These are phyloP conservation scores for Beauveria varroae DNA, from an alignment of 2,329 filamentous ascomycete genomes.

Conservation along the genomic window DNA sequence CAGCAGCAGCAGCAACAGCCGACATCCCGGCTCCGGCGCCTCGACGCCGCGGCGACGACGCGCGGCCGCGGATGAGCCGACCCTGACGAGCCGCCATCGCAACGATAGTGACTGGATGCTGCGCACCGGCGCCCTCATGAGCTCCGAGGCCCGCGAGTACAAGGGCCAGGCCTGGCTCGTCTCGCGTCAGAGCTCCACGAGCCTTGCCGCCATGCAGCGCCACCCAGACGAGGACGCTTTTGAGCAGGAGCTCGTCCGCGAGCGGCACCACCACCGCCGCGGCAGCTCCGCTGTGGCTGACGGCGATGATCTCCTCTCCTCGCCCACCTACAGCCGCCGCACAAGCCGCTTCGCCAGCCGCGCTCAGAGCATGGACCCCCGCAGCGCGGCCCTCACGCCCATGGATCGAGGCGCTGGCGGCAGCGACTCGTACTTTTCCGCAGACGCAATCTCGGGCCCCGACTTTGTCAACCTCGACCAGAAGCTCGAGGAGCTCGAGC, in stretches of 20 bases:
- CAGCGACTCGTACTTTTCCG: slow-evolving; percentile 38
- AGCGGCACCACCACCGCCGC: slow-evolving; percentile 36
- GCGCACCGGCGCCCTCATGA: slow-evolving; percentile 54
- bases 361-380: slow-evolving; percentile 23
- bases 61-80: slow-evolving; percentile 24
- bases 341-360: slow-evolving; percentile 39
- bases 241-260: slow-evolving; percentile 43
- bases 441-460: slow-evolving; percentile 39
- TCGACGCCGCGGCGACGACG: slow-evolving; percentile 28
- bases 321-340: slow-evolving; percentile 36
- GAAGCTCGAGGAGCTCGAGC: slow-evolving; percentile 46
- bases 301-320: slow-evolving; percentile 24
- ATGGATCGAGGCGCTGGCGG: slow-evolving; percentile 26
- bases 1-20: slow-evolving; percentile 8
- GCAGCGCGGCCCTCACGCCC: slow-evolving; percentile 37
- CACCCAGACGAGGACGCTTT: slow-evolving; percentile 47
- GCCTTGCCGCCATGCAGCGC: slow-evolving; percentile 40
- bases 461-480: slow-evolving; percentile 59
- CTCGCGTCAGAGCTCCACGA: slow-evolving; percentile 58
- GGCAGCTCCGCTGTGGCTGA: slow-evolving; percentile 34
- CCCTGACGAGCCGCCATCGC: slow-evolving; percentile 26
- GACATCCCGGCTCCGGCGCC: slow-evolving; percentile 19
- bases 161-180: slow-evolving; percentile 64
- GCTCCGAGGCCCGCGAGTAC: slow-evolving; percentile 54
- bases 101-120: slow-evolving; percentile 58